Conservation (phyloP, 805 yeast species). For the Zygosaccharomyces bisporus region DNA sequence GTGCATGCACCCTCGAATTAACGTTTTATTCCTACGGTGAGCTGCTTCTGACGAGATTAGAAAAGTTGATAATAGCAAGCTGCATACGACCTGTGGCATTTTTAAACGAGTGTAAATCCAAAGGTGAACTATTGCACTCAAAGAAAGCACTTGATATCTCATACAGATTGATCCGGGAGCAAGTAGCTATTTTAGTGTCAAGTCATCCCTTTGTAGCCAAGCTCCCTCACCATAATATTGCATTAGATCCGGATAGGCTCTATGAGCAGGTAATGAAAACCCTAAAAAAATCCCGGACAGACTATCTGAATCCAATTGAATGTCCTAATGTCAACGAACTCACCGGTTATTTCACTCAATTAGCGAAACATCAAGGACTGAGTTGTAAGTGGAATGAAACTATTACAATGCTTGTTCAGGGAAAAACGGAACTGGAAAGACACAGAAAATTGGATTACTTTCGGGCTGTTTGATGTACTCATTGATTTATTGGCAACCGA, state of each 20-base stretch:
- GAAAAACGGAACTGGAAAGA: constrained; percentile 25
- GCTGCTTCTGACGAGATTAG: constrained; percentile 22
- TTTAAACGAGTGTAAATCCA: constrained; percentile 23
- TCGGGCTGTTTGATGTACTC: constrained; percentile 11
- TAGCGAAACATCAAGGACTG: constrained; percentile 43
- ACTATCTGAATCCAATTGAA: constrained; percentile 42
- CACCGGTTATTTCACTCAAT: constrained; percentile 58
- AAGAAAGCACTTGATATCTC: constrained; percentile 11
- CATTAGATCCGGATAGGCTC: constrained; percentile 36
- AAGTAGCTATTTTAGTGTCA: constrained; percentile 17
- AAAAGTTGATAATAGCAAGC: constrained; percentile 24
- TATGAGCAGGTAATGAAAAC: constrained; percentile 34
- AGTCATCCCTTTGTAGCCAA: constrained; percentile 19
- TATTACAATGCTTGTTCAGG: constrained; percentile 44
- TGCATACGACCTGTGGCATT: constrained; percentile 28
- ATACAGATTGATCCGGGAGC: constrained; percentile 23
- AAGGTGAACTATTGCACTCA: constrained; percentile 21
- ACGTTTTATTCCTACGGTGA: constrained; percentile 22
- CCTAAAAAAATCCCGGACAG: constrained; percentile 39
- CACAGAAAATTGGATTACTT: constrained; percentile 23
- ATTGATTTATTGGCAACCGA: not conserved
- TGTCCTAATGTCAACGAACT: constrained; percentile 62
- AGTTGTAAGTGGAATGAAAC: constrained; percentile 47
- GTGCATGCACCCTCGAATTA: constrained; percentile 9
- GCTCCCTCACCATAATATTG: constrained; percentile 26